Conservation (phyloP, 1,139 yeast genomes). For the Zygosaccharomyces pseudobailii region DNA sequence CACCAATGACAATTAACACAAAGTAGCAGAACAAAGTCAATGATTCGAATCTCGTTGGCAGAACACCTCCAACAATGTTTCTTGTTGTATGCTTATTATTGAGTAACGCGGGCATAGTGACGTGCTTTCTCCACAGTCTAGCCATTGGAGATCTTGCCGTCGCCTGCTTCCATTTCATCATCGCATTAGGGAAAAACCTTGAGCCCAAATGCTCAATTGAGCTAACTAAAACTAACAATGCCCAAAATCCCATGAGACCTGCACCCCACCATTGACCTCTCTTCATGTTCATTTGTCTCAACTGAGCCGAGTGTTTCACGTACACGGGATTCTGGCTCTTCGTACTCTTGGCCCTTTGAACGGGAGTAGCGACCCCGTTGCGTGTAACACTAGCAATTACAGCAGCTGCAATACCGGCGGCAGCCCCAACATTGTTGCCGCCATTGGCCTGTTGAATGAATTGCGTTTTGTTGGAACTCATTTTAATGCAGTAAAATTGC, state of each 20-base stretch:
- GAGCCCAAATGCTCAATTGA: slow-evolving; percentile 38
- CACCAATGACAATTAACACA: slow-evolving; percentile 42
- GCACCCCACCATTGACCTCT: slow-evolving; percentile 46
- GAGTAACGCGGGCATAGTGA: slow-evolving; percentile 46
- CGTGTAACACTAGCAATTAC: not conserved
- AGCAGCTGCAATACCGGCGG: not conserved
- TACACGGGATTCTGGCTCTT: not conserved
- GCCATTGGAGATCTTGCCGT: slow-evolving; percentile 31
- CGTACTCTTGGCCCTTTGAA: not conserved
- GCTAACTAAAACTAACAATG: slow-evolving; percentile 40
- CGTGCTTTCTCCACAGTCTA: slow-evolving; percentile 42
- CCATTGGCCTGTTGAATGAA: not conserved
- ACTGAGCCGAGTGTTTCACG: not conserved
- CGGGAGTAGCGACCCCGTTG: not conserved
- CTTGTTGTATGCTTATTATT: slow-evolving; percentile 28
- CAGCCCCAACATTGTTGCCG: not conserved
- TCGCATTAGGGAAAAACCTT: slow-evolving; percentile 15
- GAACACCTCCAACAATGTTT: slow-evolving; percentile 16
- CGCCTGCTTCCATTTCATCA: slow-evolving; percentile 35
- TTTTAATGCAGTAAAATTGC: not conserved
- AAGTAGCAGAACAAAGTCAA: slow-evolving; percentile 45
- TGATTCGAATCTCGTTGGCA: slow-evolving; percentile 66
- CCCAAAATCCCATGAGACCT: slow-evolving; percentile 49
- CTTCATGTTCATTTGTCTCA: slow-evolving; percentile 38
- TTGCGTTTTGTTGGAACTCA: not conserved